A percentile compares a stretch with the other conserved stretches of the same genome.
These are phyloP conservation scores for Lantana camara DNA, from an alignment of 257 asterid species.

Conservation along the genomic window DNA sequence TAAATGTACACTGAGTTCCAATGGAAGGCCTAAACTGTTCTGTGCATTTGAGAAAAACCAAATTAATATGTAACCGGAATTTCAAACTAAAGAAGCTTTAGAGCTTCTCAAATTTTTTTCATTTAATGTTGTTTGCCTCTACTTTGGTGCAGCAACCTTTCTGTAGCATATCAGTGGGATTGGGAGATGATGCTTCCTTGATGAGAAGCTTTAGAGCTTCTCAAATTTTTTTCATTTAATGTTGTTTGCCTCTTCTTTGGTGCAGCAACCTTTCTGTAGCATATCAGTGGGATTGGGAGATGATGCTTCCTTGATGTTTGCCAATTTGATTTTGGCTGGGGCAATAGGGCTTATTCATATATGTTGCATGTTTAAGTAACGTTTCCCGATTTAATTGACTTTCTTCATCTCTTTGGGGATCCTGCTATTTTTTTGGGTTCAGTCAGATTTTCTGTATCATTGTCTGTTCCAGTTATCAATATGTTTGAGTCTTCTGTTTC, in stretches of 20 bases:
- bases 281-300: not conserved
- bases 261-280: constrained; percentile 2
- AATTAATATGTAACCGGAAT: not conserved
- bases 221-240: not conserved
- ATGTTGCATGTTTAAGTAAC: constrained; percentile 21
- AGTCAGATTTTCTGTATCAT: not conserved
- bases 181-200: not conserved
- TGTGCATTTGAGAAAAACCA: constrained; percentile 2
- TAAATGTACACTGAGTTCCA: not conserved
- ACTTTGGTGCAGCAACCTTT: not conserved
- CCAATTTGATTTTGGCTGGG: constrained; percentile 5
- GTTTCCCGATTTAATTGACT: not conserved
- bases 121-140: not conserved
- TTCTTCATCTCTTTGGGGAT: constrained; percentile 4
- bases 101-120: not conserved
- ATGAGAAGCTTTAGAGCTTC: constrained; percentile 3
- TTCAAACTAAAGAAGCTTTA: not conserved
- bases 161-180: not conserved
- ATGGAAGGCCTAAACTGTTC: not conserved
- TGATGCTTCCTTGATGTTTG: not conserved
- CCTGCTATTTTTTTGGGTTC: not conserved
- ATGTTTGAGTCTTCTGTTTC: constrained; percentile 2
- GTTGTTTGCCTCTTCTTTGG: not conserved
- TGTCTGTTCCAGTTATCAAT: not conserved
- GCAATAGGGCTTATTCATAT: not conserved